These are phyloP conservation scores for Saccharum officinarum DNA, from an alignment of 176 grass and related monocot genomes.

Conservation along the genomic window DNA sequence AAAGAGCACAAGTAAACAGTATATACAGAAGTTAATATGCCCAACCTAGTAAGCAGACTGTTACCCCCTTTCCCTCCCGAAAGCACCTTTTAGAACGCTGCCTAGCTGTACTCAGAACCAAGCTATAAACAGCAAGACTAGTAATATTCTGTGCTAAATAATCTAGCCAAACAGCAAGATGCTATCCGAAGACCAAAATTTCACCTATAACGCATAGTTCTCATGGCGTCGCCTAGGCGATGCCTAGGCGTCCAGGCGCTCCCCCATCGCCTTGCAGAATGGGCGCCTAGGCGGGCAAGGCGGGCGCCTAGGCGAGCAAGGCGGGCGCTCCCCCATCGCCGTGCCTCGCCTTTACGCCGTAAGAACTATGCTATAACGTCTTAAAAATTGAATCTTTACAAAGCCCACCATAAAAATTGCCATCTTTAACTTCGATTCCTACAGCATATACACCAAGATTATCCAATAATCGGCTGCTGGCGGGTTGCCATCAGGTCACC, in stretches of 20 bases:
- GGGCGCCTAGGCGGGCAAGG: too few relatives aligned
- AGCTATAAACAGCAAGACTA: not conserved
- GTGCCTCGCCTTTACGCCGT: too few relatives aligned
- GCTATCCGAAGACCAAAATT: not conserved
- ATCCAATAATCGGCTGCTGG: not conserved
- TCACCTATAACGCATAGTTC: not conserved
- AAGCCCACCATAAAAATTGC: constrained; percentile 17
- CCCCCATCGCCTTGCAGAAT: too few relatives aligned
- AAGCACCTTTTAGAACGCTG: not conserved
- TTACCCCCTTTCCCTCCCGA: not conserved
- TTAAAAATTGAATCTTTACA: constrained; percentile 28
- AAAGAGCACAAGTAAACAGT: not conserved
- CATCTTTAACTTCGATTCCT: constrained; percentile 4
- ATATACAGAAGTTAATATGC: not conserved
- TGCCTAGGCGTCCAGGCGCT: too few relatives aligned
- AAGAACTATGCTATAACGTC: not conserved
- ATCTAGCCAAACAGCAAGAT: not conserved
- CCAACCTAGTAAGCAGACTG: not conserved
- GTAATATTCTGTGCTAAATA: constrained; percentile 5
- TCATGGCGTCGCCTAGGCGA: too few relatives aligned
- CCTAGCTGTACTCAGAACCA: not conserved
- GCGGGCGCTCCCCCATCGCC: too few relatives aligned
- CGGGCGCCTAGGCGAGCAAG: too few relatives aligned
- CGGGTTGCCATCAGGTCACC: not conserved
- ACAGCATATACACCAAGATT: constrained; percentile 1